Evolutionary conservation across 805 yeast genomes (phyloP), one percentile per base, ranked within the genome.

Genomic region (Metahyphopichia silvanorum): DNA sequence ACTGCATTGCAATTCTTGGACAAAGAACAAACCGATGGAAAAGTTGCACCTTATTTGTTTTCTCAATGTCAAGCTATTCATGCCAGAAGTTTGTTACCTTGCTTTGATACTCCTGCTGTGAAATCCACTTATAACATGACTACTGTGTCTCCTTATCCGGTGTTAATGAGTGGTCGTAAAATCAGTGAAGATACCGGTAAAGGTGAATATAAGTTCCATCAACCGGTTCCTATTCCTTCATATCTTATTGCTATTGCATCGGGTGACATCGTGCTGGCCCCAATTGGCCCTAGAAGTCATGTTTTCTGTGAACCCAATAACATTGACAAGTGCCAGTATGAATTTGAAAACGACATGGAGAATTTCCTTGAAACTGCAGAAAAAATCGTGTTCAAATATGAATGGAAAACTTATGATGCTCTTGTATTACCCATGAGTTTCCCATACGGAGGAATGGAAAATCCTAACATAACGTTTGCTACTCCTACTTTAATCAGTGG

Each of bases 361-460:
- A 74, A 73, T 37, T 88, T 88, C 63, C 79, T 88, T 40, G 56
- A 73, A 47, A 73, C 83, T 12, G 95, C 95, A 7, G 96, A 88
- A 57, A 63, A 70, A 16, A 63, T 86, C 27, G 80, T 86, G 12
- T 86, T 81, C 50, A 74, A 77, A 2, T 88, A 88, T 57, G 93
- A 86, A 50, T 88, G 96, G 95, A 72, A 76, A 36, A 79, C 77
- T 23, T 88, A 82, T 55, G 89, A 87, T 51, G 83, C 86, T 19
- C 67, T 88, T 25, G 79, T 88, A 20, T 74, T 87, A 42, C 95
- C 95, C 2, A 74, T 80, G 34, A 76, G 78, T 6, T 73, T 76
- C 61, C 94, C 95, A 3, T 88, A 85, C 49, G 96, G 96, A 41
- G 96, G 96, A 34, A 88, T 88, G 95, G 96, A 88, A 62, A 86